Conservation (phyloP, 805 yeast species). For the Pichia phayaonensis region DNA sequence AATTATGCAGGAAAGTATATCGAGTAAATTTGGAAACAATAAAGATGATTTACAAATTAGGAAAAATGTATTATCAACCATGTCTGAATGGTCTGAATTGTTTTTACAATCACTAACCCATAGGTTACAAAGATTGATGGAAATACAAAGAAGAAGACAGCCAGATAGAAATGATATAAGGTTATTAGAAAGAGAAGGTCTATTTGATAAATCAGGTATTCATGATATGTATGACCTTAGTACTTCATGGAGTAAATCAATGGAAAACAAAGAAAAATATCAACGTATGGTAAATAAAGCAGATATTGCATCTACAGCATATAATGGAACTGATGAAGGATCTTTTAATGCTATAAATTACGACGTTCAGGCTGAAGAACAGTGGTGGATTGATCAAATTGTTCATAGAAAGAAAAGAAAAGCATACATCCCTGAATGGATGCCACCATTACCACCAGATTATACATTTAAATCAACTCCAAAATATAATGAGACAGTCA, state of each 20-base stretch:
- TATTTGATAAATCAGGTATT: conserved; percentile 34
- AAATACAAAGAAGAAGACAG: conserved; percentile 51
- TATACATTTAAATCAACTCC: conserved; percentile 84
- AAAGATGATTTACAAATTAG: neutral
- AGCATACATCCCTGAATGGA: conserved; percentile 58
- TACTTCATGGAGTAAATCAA: conserved; percentile 19
- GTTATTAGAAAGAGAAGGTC: conserved; percentile 36
- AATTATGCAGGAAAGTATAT: conserved; percentile 3
- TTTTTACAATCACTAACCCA: conserved; percentile 33
- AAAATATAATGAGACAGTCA: conserved; percentile 48
- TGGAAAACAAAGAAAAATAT: neutral
- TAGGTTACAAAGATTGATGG: conserved; percentile 42
- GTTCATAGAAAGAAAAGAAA: conserved; percentile 18
- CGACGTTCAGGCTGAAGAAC: neutral
- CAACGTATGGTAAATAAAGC: conserved; percentile 7
- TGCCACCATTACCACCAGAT: conserved; percentile 90
- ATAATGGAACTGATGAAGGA: conserved; percentile 1
- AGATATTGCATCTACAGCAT: neutral
- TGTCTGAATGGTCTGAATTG: conserved; percentile 21
- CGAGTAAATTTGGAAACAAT: neutral
- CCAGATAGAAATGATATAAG: conserved; percentile 47
- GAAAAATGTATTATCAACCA: neutral
- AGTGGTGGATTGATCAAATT: conserved; percentile 12
- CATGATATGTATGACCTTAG: conserved; percentile 26
- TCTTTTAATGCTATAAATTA: conserved; percentile 5